These are phyloP conservation scores for Saposhnikovia divaricata DNA, from an alignment of 129 eudicot genomes.

Conservation along the genomic window DNA sequence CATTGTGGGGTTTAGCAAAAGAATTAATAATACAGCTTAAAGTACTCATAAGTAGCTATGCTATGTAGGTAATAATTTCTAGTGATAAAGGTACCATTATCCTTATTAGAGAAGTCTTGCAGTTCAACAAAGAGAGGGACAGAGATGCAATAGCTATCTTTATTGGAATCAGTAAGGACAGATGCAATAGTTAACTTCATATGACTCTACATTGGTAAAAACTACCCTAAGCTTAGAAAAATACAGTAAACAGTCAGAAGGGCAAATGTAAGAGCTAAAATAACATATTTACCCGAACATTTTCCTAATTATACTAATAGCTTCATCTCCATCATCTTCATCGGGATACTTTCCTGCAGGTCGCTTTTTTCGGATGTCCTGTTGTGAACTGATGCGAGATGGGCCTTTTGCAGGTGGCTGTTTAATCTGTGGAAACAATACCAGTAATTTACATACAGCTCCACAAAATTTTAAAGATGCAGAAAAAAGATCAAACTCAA, in stretches of 20 bases:
- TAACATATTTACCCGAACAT: slow-evolving; percentile 52
- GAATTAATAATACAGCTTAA: neutral
- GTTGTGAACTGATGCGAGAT: slow-evolving; percentile 21
- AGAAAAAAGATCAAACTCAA: neutral
- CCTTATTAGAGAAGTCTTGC: neutral
- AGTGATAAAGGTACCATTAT: neutral
- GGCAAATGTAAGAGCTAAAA: neutral
- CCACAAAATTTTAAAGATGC: neutral
- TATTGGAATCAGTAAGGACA: neutral
- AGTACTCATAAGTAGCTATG: neutral
- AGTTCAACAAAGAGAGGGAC: neutral
- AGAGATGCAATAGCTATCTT: neutral
- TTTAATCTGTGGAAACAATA: slow-evolving; percentile 38
- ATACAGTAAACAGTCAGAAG: neutral
- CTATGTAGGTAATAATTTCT: neutral
- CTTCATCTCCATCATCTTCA: slow-evolving; percentile 37
- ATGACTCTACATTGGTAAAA: neutral
- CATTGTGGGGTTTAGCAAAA: neutral
- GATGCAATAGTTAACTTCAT: neutral
- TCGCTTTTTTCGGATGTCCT: slow-evolving; percentile 40
- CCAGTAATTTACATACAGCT: slow-evolving; percentile 2
- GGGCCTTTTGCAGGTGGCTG: slow-evolving; percentile 32
- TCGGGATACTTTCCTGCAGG: slow-evolving; percentile 36
- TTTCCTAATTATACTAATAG: slow-evolving; percentile 48
- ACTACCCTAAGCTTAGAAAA: neutral